A percentile compares a stretch with the other conserved stretches of the same genome.
Evolutionary conservation across 169 alveolate genomes (phyloP).

Genomic region (Perkinsus olseni): DNA sequence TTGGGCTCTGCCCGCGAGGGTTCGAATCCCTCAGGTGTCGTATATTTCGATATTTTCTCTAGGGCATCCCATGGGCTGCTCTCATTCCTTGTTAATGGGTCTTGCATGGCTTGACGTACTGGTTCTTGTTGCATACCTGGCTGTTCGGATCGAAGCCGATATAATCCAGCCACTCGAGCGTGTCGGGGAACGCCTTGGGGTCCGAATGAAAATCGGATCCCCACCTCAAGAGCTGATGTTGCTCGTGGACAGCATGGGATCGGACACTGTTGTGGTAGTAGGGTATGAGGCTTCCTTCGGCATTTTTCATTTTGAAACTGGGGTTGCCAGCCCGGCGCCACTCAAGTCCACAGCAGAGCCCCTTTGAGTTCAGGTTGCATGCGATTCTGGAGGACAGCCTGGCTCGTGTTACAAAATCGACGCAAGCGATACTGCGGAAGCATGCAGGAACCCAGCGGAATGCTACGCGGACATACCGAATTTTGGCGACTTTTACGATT

Average conservation of each 20-base stretch:
- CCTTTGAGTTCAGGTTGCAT: not conserved
- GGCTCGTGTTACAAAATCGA: not conserved
- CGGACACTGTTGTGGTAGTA: not conserved
- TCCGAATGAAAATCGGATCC: not conserved
- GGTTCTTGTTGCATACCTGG: not conserved
- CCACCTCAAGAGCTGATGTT: not conserved
- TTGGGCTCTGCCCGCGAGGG: constrained; percentile 7
- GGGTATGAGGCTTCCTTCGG: not conserved
- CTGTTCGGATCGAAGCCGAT: not conserved
- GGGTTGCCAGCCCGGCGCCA: too few species aligned
- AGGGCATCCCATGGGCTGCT: too few species aligned
- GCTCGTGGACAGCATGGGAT: not conserved
- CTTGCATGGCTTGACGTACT: not conserved
- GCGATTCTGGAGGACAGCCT: not conserved
- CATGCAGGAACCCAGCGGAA: not conserved
- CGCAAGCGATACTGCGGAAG: not conserved
- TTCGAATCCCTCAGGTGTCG: constrained; percentile 4
- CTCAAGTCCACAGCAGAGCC: too few species aligned
- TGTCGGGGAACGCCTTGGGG: not conserved
- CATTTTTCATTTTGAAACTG: not conserved
- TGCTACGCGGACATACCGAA: not conserved
- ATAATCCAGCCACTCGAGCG: not conserved
- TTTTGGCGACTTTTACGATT: not conserved
- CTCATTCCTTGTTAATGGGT: too few species aligned
- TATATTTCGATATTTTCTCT: not conserved